Conservation (phyloP, 2,329 filamentous ascomycete genomes). For the Ophiostoma novo-ulmi region DNA sequence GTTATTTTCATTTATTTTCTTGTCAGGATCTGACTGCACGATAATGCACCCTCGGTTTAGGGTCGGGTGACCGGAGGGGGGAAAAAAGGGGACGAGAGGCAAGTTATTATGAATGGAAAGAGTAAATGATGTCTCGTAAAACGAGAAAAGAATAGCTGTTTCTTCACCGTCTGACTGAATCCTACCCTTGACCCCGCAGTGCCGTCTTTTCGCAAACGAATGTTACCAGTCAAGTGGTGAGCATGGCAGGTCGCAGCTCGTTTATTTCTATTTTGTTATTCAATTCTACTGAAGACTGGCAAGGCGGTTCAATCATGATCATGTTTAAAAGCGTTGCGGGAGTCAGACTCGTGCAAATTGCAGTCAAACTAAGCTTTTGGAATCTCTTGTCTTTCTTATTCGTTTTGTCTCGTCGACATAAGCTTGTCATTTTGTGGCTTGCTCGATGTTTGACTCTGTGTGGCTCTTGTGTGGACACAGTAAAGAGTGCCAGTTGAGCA, state of each 20-base stretch:
- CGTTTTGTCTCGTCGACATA: background rate
- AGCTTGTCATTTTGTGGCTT: background rate
- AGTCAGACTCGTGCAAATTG: background rate
- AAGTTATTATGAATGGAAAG: too few relatives aligned
- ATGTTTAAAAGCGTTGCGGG: background rate
- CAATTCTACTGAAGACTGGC: background rate
- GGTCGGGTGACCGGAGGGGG: background rate
- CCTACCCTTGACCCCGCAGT: background rate
- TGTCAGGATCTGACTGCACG: background rate
- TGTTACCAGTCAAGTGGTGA: too few relatives aligned
- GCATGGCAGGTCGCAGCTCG: too few relatives aligned
- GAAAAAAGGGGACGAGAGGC: background rate
- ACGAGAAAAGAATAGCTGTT: background rate
- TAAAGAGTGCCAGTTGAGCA: background rate
- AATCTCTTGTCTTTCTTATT: background rate
- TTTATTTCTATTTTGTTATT: background rate
- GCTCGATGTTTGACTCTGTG: background rate
- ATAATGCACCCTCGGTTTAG: background rate
- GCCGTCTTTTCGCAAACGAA: background rate
- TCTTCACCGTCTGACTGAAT: background rate
- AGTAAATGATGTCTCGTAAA: background rate
- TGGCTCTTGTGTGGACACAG: too few relatives aligned
- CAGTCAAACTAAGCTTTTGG: background rate
- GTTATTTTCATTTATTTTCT: background rate
- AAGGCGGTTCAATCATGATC: background rate